Conservation (phyloP, 2,329 filamentous ascomycete genomes). For the Pseudogymnoascus sp. region DNA sequence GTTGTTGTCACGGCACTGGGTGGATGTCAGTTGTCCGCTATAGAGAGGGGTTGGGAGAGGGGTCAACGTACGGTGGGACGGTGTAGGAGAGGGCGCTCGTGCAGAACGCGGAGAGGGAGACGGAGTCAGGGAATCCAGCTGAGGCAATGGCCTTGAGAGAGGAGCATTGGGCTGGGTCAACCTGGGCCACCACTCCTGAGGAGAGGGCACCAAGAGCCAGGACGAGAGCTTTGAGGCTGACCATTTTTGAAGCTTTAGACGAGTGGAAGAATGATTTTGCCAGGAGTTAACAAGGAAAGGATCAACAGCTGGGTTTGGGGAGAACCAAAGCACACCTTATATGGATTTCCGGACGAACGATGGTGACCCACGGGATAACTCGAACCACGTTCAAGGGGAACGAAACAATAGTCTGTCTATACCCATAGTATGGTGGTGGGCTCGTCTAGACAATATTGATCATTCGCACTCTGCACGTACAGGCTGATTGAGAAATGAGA, state of each 20-base stretch:
- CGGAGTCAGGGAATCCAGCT: background rate
- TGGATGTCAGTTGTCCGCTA: background rate
- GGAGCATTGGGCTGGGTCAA: background rate
- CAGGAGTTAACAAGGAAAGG: background rate
- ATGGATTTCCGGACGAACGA: background rate
- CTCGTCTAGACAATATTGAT: background rate
- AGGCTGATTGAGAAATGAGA: background rate
- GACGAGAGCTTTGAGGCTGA: background rate
- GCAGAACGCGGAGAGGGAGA: constrained; percentile 1
- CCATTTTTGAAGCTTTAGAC: constrained; percentile 5
- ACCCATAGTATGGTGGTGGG: background rate
- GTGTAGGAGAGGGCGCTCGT: constrained; percentile 3
- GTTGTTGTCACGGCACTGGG: background rate
- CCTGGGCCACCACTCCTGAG: background rate
- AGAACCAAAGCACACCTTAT: background rate
- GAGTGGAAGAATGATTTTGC: background rate
- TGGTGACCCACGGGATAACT: background rate
- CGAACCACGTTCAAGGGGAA: background rate
- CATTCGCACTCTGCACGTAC: background rate
- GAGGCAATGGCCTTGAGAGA: background rate
- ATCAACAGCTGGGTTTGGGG: background rate
- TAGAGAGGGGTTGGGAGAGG: background rate
- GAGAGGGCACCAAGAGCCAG: background rate
- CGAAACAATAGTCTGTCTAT: background rate
- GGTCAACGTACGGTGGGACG: background rate